These are phyloP conservation scores for Plasmodium ovale DNA, from an alignment of 169 alveolate species.

Conservation along the genomic window DNA sequence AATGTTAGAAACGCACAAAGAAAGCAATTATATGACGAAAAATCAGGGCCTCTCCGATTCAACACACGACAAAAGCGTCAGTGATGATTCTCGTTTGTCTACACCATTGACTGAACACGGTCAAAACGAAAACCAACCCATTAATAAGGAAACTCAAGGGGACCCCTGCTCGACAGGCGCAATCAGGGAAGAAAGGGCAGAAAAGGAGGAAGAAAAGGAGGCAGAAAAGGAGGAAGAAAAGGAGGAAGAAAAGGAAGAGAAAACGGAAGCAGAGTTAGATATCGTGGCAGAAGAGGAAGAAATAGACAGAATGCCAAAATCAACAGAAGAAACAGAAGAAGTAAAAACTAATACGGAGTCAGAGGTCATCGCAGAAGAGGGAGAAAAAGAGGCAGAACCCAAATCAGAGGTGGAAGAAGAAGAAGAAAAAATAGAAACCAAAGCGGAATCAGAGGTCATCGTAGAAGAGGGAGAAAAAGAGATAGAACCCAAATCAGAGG, in stretches of 20 bases:
- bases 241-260: no score
- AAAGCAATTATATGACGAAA: background rate
- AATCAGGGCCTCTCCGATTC: background rate
- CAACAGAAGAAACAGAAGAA: background rate
- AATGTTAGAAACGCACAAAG: background rate
- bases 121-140: background rate
- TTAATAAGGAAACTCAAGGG: background rate
- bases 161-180: no score
- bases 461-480: background rate
- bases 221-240: background rate
- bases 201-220: background rate
- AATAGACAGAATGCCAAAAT: background rate
- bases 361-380: background rate
- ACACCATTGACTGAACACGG: background rate
- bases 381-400: background rate
- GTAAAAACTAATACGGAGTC: background rate
- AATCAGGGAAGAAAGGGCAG: background rate
- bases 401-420: background rate
- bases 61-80: slow-evolving; percentile 7
- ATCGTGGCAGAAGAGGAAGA: background rate
- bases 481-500: background rate
- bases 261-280: no score
- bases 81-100: slow-evolving; percentile 1
- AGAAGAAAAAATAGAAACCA: background rate
- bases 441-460: background rate